Evolutionary conservation across 2,329 filamentous ascomycete species (phyloP).

Genomic region (Zopfia rhizophila): DNA sequence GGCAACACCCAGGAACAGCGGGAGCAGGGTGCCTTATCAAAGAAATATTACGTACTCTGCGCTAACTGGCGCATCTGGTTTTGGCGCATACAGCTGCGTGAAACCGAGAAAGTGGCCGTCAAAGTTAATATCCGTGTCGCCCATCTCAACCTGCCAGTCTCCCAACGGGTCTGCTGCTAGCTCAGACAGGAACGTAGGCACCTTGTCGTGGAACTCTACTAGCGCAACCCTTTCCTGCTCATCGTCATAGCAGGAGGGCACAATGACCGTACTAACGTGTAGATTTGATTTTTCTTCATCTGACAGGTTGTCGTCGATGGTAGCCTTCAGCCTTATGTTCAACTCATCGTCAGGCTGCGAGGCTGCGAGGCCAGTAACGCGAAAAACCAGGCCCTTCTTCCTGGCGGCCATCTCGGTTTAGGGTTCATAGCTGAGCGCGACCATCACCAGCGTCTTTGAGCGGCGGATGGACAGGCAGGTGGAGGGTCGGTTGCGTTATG

Average conservation of each 20-base stretch:
- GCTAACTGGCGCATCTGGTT: constrained; percentile 10
- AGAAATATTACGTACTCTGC: constrained; percentile 16
- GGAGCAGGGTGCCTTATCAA: too few species aligned
- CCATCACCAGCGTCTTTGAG: constrained; percentile 3
- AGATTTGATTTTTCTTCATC: constrained; percentile 14
- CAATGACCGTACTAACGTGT: constrained; percentile 6
- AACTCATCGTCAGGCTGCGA: constrained; percentile 18
- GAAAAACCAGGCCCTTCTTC: constrained; percentile 20
- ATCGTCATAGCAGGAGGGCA: constrained; percentile 20
- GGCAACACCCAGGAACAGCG: too few species aligned
- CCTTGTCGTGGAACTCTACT: constrained; percentile 16
- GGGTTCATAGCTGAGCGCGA: too few species aligned
- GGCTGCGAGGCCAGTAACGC: constrained; percentile 23
- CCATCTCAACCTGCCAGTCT: constrained; percentile 17
- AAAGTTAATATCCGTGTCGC: constrained; percentile 22
- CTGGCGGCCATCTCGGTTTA: constrained; percentile 8
- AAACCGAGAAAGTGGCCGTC: constrained; percentile 38
- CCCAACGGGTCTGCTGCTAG: constrained; percentile 12
- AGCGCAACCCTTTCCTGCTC: constrained; percentile 17
- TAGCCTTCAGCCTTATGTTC: constrained; percentile 11
- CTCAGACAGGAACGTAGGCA: constrained; percentile 15
- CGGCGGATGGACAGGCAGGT: constrained; percentile 1
- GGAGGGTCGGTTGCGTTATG: too few species aligned
- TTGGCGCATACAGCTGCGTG: constrained; percentile 35
- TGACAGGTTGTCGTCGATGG: constrained; percentile 15